Conservation (phyloP, 441 rosid species). For the Pelargonium australe region DNA sequence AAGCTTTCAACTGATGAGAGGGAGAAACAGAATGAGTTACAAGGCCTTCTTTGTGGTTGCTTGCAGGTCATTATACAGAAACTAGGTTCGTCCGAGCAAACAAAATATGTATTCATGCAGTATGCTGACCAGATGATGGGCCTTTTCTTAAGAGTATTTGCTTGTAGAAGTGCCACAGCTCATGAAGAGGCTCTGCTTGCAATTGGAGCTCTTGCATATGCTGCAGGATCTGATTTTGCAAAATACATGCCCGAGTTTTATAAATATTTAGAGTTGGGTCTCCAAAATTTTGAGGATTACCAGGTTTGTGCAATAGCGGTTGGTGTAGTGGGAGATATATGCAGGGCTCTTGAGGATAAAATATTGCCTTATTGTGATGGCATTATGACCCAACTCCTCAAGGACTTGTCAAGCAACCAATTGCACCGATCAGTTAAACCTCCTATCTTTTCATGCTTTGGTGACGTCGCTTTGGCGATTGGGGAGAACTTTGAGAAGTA, state of each 20-base stretch:
- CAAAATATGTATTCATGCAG: slow-evolving; percentile 50
- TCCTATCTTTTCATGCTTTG: slow-evolving; percentile 84
- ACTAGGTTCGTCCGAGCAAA: slow-evolving; percentile 59
- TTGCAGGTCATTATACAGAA: slow-evolving; percentile 92
- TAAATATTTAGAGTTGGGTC: slow-evolving; percentile 73
- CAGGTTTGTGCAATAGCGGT: slow-evolving; percentile 89
- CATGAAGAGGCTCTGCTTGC: slow-evolving; percentile 99
- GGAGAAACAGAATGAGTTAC: slow-evolving; percentile 14
- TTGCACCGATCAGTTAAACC: slow-evolving; percentile 90
- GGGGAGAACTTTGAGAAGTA: slow-evolving; percentile 78
- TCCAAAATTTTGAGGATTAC: slow-evolving; percentile 85
- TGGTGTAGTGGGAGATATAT: slow-evolving; percentile 90
- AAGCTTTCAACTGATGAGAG: slow-evolving; percentile 12
- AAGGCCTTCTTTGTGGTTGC: slow-evolving; percentile 47
- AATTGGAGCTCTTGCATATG: slow-evolving; percentile 87
- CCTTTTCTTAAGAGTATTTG: slow-evolving; percentile 72
- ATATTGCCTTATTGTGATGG: slow-evolving; percentile 76
- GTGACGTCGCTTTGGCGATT: slow-evolving; percentile 89
- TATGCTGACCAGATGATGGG: slow-evolving; percentile 83
- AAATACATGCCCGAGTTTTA: slow-evolving; percentile 79
- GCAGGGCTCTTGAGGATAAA: slow-evolving; percentile 79
- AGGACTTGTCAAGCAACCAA: slow-evolving; percentile 63
- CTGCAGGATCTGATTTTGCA: slow-evolving; percentile 65
- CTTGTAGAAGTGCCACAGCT: slow-evolving; percentile 85
- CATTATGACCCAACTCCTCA: slow-evolving; percentile 71